Percentiles rank a stretch among this genome's conserved stretches.
Evolutionary conservation across 2,329 filamentous ascomycete genomes (phyloP).

Genomic region (Fusarium protoensiforme): DNA sequence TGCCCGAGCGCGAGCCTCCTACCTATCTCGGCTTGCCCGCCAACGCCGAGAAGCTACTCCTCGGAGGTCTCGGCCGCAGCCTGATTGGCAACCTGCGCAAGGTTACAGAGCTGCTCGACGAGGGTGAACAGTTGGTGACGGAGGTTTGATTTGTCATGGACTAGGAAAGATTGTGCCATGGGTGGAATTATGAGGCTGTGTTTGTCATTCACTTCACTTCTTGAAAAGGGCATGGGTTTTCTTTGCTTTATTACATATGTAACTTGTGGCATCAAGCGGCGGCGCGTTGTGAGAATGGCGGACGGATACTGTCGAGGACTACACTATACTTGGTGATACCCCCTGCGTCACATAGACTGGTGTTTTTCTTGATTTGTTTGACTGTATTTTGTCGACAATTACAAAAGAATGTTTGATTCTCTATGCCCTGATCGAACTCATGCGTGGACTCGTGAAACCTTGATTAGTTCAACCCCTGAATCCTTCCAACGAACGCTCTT

Average conservation of each 20-base stretch:
- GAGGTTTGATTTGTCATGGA: slow-evolving; percentile 56
- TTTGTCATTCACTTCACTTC: slow-evolving; percentile 6
- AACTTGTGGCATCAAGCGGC: slow-evolving; percentile 18
- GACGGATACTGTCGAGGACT: slow-evolving; percentile 6
- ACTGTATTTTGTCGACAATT: slow-evolving; percentile 1
- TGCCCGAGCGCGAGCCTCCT: slow-evolving; percentile 95
- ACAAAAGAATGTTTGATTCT: slow-evolving; percentile 5
- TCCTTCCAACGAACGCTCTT: neutral
- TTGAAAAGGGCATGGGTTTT: slow-evolving; percentile 8
- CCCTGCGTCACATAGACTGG: slow-evolving; percentile 27
- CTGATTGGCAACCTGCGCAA: slow-evolving; percentile 87
- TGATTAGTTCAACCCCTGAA: neutral
- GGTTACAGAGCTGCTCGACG: slow-evolving; percentile 89
- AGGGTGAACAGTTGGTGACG: slow-evolving; percentile 89
- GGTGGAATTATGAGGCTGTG: neutral
- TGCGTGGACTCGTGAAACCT: neutral
- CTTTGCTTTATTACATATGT: slow-evolving; percentile 16
- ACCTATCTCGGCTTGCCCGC: slow-evolving; percentile 93
- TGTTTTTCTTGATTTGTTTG: slow-evolving; percentile 8
- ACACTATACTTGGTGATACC: slow-evolving; percentile 36
- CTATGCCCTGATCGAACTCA: neutral
- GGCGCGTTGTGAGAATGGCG: slow-evolving; percentile 11
- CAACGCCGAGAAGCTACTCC: slow-evolving; percentile 94
- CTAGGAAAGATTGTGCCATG: neutral
- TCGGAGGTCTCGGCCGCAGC: slow-evolving; percentile 87